Percentiles rank a stretch among this genome's conserved stretches.
These are phyloP conservation scores for Nemania sp. DNA, from an alignment of 2,329 filamentous ascomycete species.

Conservation along the genomic window DNA sequence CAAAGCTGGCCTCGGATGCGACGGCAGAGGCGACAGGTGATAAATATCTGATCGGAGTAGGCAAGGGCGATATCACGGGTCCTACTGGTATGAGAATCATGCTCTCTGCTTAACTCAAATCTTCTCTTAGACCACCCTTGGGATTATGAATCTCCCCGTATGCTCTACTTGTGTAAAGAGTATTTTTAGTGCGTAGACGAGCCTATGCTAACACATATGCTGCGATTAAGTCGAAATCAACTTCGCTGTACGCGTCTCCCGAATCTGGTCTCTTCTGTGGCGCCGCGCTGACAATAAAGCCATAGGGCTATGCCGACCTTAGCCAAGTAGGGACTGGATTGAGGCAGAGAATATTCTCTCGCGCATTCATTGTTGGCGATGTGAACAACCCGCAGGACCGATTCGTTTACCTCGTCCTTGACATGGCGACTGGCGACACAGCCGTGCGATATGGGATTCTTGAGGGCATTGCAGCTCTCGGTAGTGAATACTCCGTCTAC, in stretches of 20 bases:
- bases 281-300: neutral
- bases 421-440: conserved; percentile 83
- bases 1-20: conserved; percentile 18
- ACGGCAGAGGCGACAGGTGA: conserved; percentile 40
- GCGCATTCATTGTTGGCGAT: conserved; percentile 83
- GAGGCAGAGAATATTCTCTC: conserved; percentile 81
- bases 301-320: conserved; percentile 26
- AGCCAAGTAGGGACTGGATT: conserved; percentile 78
- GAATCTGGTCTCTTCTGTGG: neutral
- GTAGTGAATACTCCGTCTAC: conserved; percentile 73
- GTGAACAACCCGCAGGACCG: conserved; percentile 66
- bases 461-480: conserved; percentile 68
- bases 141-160: neutral
- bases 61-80: conserved; percentile 61
- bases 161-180: too few species aligned
- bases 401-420: conserved; percentile 85
- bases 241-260: conserved; percentile 74
- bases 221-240: conserved; percentile 71
- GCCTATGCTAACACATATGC: conserved; percentile 18
- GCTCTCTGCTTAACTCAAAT: neutral
- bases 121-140: neutral
- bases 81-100: conserved; percentile 56
- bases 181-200: too few species aligned
- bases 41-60: conserved; percentile 54
- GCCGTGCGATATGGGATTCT: conserved; percentile 83